Evolutionary conservation across 257 asterid genomes (phyloP), one percentile per base, ranked within the genome.

Genomic region (Salvia hispanica): DNA sequence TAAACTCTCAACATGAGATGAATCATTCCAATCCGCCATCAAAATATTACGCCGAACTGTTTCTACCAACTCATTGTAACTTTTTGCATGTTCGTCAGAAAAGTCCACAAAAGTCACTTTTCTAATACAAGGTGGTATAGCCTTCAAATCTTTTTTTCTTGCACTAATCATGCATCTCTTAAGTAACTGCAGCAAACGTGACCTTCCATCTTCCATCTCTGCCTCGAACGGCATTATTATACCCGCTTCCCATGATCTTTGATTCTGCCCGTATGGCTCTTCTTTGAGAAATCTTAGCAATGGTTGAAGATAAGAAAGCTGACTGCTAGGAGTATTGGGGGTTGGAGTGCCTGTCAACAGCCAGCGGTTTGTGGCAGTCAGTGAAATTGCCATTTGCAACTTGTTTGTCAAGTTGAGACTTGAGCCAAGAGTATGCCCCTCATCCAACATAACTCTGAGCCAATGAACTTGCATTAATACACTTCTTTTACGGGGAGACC

Each of bases 401-500:
- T 94, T 94, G 82, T 94, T 94, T 66, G 97, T 94, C 85, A 94
- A 66, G 75, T 33, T 84, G 72, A 94, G 86, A 78, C 99, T 94
- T 50, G 96, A 85, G 63, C 99, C 97, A 77, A 94, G 95, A 58
- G 99, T 90, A 71, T 94, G 99, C 70, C 99, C 99, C 85, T 94
- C 99, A 78, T 94, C 99, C 82, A 91, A 77, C 75, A 94, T 79
- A 54, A 94, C 73, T 79, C 99, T 84, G 62, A 91, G 92, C 99
- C 99, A 94, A 69, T 94, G 97, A 63, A 94, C 92, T 82, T 88
- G 96, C 95, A 85, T 84, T 76, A 94, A 70, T 39, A 77, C 90
- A 76, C 99, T 94, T 79, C 84, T 81, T 72, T 81, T 84, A 57
- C 71, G 87, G 51, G 92, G 99, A 65, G 78, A 68, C 99, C 99